A percentile compares a stretch with the other conserved stretches of the same genome.
Conservation (phyloP, 768 basidiomycete species). For the Pholiota molesta region DNA sequence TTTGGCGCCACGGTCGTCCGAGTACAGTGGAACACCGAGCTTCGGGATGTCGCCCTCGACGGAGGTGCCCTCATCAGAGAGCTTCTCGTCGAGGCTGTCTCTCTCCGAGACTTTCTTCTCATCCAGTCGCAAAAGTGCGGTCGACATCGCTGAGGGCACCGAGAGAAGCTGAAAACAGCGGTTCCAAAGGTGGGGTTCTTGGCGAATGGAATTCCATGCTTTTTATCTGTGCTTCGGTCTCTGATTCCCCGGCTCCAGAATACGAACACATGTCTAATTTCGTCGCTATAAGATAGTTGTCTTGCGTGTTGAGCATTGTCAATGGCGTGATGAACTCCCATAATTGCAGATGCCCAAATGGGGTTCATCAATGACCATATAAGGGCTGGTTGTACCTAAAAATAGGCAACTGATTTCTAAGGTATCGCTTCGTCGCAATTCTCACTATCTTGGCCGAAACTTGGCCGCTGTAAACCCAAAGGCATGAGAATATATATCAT, state of each 20-base stretch:
- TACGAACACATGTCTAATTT: neutral
- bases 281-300: neutral
- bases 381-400: neutral
- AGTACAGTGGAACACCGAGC: neutral
- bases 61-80: neutral
- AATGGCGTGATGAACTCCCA: constrained; percentile 8
- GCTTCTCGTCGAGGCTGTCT: constrained; percentile 1
- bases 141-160: constrained; percentile 5
- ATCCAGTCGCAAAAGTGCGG: neutral
- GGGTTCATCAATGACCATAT: neutral
- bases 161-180: neutral
- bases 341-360: neutral
- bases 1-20: neutral
- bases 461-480: neutral
- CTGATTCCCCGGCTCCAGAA: neutral
- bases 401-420: neutral
- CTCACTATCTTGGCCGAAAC: neutral
- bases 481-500: neutral
- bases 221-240: constrained; percentile 3
- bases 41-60: neutral
- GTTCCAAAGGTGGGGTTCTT: neutral
- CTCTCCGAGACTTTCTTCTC: neutral
- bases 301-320: constrained; percentile 6
- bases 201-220: neutral
- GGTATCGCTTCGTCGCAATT: neutral